Conservation (phyloP, 345 rosid genomes). For the Corchorus capsularis region DNA sequence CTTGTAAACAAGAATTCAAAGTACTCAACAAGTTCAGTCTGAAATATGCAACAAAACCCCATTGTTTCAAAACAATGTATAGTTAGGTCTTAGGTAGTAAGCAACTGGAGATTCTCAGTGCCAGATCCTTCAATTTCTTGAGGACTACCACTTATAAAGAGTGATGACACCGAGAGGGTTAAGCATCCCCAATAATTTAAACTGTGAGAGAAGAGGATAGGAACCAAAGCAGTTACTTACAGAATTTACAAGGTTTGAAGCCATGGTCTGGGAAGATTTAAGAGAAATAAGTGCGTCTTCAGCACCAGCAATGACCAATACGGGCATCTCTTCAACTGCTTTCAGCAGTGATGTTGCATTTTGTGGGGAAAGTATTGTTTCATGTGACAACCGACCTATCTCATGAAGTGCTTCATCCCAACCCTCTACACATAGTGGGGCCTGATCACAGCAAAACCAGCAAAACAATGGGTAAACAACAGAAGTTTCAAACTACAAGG, state of each 20-base stretch:
- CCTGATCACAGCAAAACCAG: conserved; percentile 44
- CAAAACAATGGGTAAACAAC: background rate
- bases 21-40: background rate
- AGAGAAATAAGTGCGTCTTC: conserved; percentile 87
- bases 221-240: conserved; percentile 49
- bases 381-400: conserved; percentile 81
- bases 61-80: background rate
- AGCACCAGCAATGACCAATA: conserved; percentile 81
- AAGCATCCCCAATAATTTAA: background rate
- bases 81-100: background rate
- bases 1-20: background rate
- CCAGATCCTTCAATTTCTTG: background rate
- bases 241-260: conserved; percentile 83
- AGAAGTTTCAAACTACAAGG: background rate
- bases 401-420: conserved; percentile 99
- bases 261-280: conserved; percentile 80
- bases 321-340: conserved; percentile 69
- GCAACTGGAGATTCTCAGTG: background rate
- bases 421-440: conserved; percentile 81
- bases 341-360: conserved; percentile 54
- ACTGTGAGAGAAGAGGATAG: background rate
- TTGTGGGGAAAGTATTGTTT: conserved; percentile 72
- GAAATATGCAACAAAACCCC: background rate
- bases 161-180: background rate
- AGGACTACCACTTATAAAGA: background rate